phyloP scores from a whole-genome alignment of 179 eudicot genomes.

The Silene coronaria region DNA sequence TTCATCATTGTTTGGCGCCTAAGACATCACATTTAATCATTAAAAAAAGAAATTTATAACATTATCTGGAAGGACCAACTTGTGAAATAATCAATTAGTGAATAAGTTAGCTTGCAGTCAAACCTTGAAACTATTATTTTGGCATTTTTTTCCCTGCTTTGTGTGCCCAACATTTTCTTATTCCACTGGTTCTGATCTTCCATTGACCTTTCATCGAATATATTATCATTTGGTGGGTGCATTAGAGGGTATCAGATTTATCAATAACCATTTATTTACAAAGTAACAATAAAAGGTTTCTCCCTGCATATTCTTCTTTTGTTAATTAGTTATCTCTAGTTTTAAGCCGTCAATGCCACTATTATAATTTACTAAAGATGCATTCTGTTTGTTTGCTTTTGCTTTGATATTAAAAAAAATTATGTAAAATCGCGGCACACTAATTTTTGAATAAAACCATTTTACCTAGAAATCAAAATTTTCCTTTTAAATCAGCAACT shows the following conservation, averaged over 20 bases:
- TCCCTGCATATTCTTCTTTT: conserved; percentile 14
- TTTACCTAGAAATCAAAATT: not conserved
- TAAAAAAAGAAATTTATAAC: conserved; percentile 18
- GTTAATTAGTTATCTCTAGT: conserved; percentile 10
- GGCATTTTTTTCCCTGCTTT: not conserved
- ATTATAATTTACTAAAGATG: conserved; percentile 12
- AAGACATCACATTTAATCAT: conserved; percentile 12
- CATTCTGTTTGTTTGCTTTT: conserved; percentile 1
- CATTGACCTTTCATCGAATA: conserved; percentile 5
- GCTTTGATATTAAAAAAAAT: not conserved
- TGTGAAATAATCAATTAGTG: conserved; percentile 9
- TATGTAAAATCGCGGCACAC: not conserved
- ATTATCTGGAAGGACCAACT: conserved; percentile 26
- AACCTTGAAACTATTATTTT: conserved; percentile 17
- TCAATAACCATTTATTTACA: conserved; percentile 1
- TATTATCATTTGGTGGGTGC: conserved; percentile 2
- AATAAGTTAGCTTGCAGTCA: conserved; percentile 10
- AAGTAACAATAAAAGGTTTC: conserved; percentile 7
- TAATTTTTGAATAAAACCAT: not conserved
- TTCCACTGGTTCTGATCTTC: conserved; percentile 9
- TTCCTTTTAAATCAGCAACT: too few species aligned
- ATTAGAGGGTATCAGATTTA: not conserved
- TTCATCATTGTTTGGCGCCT: conserved; percentile 31
- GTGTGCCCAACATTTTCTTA: not conserved
- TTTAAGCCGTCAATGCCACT: conserved; percentile 17